Base-by-base conservation (phyloP, 2,329 filamentous ascomycete species). In the Apiospora malaysiana region DNA sequence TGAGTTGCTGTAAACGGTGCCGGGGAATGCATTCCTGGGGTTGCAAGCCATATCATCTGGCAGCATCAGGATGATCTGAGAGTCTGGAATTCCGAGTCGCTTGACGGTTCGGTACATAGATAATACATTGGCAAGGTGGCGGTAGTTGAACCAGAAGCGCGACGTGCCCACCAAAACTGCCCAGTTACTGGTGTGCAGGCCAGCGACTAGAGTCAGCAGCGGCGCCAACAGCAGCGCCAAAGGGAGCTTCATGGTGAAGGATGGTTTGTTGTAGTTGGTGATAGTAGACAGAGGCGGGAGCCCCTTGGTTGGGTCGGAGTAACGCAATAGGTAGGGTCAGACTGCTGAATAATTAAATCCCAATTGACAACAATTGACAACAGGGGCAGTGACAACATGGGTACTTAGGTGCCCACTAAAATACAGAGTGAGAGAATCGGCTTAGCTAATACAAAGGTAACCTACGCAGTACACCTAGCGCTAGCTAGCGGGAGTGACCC, bases 41-140 rank as follows among this genome's bases (percentile, higher is more conserved):
- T 99, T 99, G 87, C 96, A 99, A 49, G 96, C 96, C 94, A 99
- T 98, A 85, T 99, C 96, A 82, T 99, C 96, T 27, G 96, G 96
- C n/a, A 99, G 90, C 95, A 99, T 98, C 75, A 99, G 92, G 81
- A 99, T 98, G 83, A 99, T 99, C 81, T 99, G 96, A 68, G 94
- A 97, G 83, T 99, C 96, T 46, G 96, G 96, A 72, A 99, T 99
- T 66, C 96, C 96, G 47, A 99, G 91, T 16, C 96, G 93, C 85
- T 99, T 99, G 74, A 99, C 96, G 71, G 96, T 99, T 71, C 96
- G 94, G 84, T 99, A 99, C 74, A 99, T 91, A 72, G 95, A 98
- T 72, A 99, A 90, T 23, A 97, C 96, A 84, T 99, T 99, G 82
- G 96, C 95, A 69, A 99, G 92, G 82, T 99, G 96, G 71, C 96